Percentiles rank a stretch among this genome's conserved stretches.
phyloP scores from a whole-genome alignment of 352 stramenopile genomes.

The Hyaloperonospora brassicae region DNA sequence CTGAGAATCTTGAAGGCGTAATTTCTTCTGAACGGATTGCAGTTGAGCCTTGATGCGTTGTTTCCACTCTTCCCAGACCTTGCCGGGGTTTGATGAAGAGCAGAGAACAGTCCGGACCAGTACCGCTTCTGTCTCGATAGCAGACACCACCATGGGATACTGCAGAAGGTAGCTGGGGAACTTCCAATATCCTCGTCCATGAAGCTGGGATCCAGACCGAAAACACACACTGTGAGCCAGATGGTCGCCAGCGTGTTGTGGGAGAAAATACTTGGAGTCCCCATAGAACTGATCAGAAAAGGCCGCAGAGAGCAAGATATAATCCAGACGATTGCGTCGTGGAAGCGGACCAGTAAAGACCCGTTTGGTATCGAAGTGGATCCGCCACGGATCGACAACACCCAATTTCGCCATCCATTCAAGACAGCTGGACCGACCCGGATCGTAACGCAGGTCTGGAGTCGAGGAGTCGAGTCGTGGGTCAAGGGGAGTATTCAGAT shows the following conservation, averaged over 20 bases:
- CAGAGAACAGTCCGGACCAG: not conserved
- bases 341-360: not conserved
- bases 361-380: not conserved
- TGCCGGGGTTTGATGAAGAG: not conserved
- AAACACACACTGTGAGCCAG: conserved; percentile 4
- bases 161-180: not conserved
- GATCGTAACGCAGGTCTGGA: not conserved
- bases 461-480: not conserved
- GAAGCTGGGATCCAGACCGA: not conserved
- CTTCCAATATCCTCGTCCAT: conserved; percentile 1
- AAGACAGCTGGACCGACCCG: not conserved
- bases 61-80: conserved; percentile 3
- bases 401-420: not conserved
- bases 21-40: not conserved
- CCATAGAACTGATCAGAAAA: not conserved
- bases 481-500: conserved; percentile 1
- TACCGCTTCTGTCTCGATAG: not conserved
- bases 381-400: not conserved
- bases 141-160: conserved; percentile 2
- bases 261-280: not conserved
- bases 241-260: conserved; percentile 1
- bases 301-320: not conserved
- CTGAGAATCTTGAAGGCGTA: not conserved
- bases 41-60: not conserved
- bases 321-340: not conserved